phyloP scores from a whole-genome alignment of 2,329 filamentous ascomycete genomes.

The Sodiomyces alkalinus region DNA sequence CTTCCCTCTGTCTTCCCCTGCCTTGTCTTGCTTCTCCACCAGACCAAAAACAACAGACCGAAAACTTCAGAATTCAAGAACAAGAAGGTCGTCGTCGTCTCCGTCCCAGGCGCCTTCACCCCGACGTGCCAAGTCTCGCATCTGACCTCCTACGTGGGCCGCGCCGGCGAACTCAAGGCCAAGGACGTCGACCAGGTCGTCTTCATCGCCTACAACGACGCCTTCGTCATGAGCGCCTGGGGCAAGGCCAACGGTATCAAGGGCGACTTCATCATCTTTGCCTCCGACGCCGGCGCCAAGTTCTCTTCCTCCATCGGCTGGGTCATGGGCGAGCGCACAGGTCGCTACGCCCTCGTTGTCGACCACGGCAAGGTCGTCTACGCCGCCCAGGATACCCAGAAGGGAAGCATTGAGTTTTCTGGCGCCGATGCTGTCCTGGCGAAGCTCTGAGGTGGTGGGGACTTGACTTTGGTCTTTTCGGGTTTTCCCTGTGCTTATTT shows the following conservation, averaged over 20 bases:
- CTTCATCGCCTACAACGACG: constrained; percentile 73
- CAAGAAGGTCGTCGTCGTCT: constrained; percentile 41
- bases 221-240: constrained; percentile 80
- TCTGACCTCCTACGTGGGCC: constrained; percentile 65
- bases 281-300: constrained; percentile 50
- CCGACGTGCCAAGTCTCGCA: constrained; percentile 73
- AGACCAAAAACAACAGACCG: too few relatives aligned
- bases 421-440: constrained; percentile 38
- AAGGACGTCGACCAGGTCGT: constrained; percentile 76
- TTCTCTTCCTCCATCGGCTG: constrained; percentile 72
- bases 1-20: too few relatives aligned
- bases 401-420: constrained; percentile 28
- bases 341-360: constrained; percentile 65
- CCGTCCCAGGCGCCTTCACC: constrained; percentile 62
- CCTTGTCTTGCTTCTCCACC: too few relatives aligned
- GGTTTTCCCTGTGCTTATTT: too few relatives aligned
- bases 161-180: constrained; percentile 52
- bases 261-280: constrained; percentile 58
- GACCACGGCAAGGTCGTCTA: constrained; percentile 76
- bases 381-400: constrained; percentile 54
- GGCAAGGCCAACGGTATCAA: constrained; percentile 73
- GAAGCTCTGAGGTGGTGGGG: constrained; percentile 26
- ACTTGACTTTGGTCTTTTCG: too few relatives aligned
- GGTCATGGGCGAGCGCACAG: constrained; percentile 59
- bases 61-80: constrained; percentile 39